These are phyloP conservation scores for Backusella liffmaniae DNA, from an alignment of 192 early-diverging fungal genomes.

Conservation along the genomic window DNA sequence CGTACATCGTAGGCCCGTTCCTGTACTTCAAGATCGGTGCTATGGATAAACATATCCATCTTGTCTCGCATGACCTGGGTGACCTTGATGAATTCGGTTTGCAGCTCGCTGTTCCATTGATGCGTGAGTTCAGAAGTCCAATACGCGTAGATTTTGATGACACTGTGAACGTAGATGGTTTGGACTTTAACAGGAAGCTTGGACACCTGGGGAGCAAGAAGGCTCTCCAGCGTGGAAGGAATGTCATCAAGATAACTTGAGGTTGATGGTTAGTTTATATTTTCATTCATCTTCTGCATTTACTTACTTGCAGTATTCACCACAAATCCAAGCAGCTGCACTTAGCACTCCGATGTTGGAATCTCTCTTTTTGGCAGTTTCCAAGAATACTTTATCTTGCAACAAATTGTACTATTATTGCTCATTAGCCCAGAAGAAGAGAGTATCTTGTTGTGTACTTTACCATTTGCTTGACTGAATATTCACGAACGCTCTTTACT, in stretches of 20 bases:
- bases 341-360: conserved; percentile 74
- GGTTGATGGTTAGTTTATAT: conserved; percentile 12
- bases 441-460: conserved; percentile 5
- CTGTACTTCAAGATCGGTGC: conserved; percentile 77
- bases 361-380: conserved; percentile 53
- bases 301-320: conserved; percentile 78
- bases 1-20: conserved; percentile 61
- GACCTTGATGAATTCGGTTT: conserved; percentile 47
- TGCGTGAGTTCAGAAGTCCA: conserved; percentile 55
- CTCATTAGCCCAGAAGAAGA: neutral
- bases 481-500: conserved; percentile 79
- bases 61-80: conserved; percentile 47
- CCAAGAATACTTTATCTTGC: conserved; percentile 59
- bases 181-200: conserved; percentile 60
- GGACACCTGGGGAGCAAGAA: conserved; percentile 43
- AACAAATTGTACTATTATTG: conserved; percentile 63
- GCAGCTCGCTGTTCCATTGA: conserved; percentile 52
- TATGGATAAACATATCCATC: conserved; percentile 46
- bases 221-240: conserved; percentile 35
- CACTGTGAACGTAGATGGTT: conserved; percentile 68
- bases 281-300: conserved; percentile 15
- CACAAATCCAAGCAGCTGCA: conserved; percentile 89
- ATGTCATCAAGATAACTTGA: conserved; percentile 35
- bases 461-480: conserved; percentile 75
- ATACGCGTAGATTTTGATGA: conserved; percentile 65